Evolutionary conservation across 352 stramenopile genomes (phyloP).

Genomic region (Globisporangium cylindrosporum): DNA sequence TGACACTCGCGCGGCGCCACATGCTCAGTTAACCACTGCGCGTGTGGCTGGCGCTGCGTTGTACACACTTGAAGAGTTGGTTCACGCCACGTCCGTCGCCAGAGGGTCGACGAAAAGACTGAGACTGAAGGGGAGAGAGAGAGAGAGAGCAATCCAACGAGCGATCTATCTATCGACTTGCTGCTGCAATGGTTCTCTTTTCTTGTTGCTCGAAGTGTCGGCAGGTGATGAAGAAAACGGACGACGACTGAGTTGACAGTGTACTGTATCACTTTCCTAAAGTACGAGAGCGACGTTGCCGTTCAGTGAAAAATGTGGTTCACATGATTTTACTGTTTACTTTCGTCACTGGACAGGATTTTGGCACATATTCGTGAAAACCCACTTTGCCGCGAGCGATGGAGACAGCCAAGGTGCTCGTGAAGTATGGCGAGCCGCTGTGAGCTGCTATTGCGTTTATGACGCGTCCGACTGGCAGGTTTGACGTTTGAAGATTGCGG

Average conservation of each 20-base stretch:
- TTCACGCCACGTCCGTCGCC: neutral
- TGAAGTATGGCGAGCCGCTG: too few relatives aligned
- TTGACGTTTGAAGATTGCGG: too few relatives aligned
- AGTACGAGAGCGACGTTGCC: neutral
- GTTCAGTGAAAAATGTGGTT: neutral
- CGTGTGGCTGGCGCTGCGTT: neutral
- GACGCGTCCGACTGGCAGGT: too few relatives aligned
- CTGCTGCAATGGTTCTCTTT: neutral
- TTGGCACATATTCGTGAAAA: too few relatives aligned
- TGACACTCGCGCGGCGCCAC: conserved; percentile 4
- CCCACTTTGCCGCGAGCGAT: too few relatives aligned
- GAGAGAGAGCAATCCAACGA: neutral
- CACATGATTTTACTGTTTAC: too few relatives aligned
- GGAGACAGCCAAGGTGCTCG: too few relatives aligned
- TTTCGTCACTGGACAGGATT: too few relatives aligned
- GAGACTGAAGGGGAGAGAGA: neutral
- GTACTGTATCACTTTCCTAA: neutral
- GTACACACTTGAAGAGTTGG: neutral
- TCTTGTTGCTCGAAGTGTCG: neutral
- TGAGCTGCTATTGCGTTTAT: too few relatives aligned
- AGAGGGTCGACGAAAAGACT: neutral
- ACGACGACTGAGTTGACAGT: neutral
- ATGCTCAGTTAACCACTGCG: neutral
- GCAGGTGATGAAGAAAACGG: neutral
- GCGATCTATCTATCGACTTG: too few relatives aligned